Conservation (phyloP, 352 stramenopile genomes). For the Thalassiosira hispida region DNA sequence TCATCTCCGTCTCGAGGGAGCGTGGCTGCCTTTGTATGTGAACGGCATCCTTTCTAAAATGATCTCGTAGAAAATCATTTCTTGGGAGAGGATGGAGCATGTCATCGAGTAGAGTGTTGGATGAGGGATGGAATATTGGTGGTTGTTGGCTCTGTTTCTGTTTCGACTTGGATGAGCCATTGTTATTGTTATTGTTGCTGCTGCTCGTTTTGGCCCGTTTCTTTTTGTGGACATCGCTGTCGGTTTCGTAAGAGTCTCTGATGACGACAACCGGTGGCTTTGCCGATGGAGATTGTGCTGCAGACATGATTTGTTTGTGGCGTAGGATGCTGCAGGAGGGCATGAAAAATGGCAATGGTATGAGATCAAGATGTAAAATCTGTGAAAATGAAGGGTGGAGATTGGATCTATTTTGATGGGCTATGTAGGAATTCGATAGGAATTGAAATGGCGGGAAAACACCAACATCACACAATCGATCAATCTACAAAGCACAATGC, state of each 20-base stretch:
- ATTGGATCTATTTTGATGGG: no score
- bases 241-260: not conserved
- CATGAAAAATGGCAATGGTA: no score
- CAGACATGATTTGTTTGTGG: not conserved
- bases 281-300: not conserved
- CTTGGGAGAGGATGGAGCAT: slow-evolving; percentile 50
- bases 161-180: slow-evolving; percentile 9
- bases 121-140: slow-evolving; percentile 37
- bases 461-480: no score
- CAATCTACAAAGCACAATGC: no score
- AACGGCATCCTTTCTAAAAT: slow-evolving; percentile 64
- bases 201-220: not conserved
- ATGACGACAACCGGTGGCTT: not conserved
- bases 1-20: not conserved
- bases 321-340: no score
- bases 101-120: slow-evolving; percentile 33
- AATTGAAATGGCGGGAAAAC: no score
- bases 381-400: not conserved
- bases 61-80: slow-evolving; percentile 42
- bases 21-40: slow-evolving; percentile 32
- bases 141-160: not conserved
- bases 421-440: no score
- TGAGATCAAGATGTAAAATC: no score
- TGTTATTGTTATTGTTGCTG: not conserved
- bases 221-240: not conserved